Evolutionary conservation across 306 rosid genomes (phyloP), one percentile per base, ranked within the genome.

Genomic region (Prunus padus): DNA sequence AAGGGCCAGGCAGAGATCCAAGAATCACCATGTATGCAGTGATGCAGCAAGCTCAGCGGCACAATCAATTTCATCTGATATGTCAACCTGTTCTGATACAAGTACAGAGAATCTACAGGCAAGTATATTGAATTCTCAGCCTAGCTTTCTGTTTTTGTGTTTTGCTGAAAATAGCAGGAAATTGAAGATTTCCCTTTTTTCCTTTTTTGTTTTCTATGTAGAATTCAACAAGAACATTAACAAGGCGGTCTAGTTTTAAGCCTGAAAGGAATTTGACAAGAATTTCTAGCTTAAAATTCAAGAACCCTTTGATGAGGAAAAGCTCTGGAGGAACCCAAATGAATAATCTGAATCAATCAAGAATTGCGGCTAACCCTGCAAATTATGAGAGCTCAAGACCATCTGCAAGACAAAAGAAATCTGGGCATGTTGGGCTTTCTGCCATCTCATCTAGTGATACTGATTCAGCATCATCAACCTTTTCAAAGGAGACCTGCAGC

Each of bases 281-380:
- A 87, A 68, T 75, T 81, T 73, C 86, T 31, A 89, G 96, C 64
- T 61, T 81, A 78, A 93, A 87, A 81, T 71, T 78, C 72, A 93
- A 54, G 86, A 85, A 82, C 77, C 75, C 76, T 69, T 33, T 80
- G 77, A 80, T 81, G 57, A 85, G 86, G 66, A 90, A 87, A 78
- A 23, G 73, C 67, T 78, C 84, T 9, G 89, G 89, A 79, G 89
- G 83, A 70, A 69, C 76, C 65, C 86, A 88, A 25, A 5, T 77
- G 65, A 84, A 62, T 76, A 83, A 79, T 30, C 55, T 82, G 83
- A 82, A 85, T 70, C 49, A 79, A 9, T 88, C 80, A 51, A 88
- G 82, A 81, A 82, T 85, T 77, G 78, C 80, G 79, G 78, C 80
- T 68, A 85, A 78, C 67, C 5, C 64, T 75, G 77, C 66, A 74